A percentile compares a stretch with the other conserved stretches of the same genome.
Evolutionary conservation across 139 green algal genomes (phyloP).

Genomic region (Ettlia oleoabundans): DNA sequence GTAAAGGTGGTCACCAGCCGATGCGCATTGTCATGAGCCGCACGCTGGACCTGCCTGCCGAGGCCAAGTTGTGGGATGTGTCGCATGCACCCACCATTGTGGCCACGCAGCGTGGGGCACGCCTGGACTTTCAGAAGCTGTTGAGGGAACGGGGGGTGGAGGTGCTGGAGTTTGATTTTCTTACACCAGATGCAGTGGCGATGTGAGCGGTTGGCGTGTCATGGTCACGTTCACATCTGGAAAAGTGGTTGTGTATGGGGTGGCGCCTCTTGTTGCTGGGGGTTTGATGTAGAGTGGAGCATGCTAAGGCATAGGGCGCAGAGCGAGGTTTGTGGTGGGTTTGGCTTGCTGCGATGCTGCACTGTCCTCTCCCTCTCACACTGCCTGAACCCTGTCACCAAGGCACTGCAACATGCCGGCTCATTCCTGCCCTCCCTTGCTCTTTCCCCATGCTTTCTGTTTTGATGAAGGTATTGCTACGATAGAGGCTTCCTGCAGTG

Average conservation of each 20-base stretch:
- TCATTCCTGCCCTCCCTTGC: conserved; percentile 2
- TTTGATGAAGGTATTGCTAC: conserved; percentile 76
- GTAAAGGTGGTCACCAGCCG: conserved; percentile 86
- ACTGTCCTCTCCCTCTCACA: too few species aligned
- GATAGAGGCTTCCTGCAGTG: conserved; percentile 90
- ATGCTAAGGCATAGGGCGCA: too few species aligned
- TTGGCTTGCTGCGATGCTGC: too few species aligned
- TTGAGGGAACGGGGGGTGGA: conserved; percentile 81
- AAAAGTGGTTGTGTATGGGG: neutral
- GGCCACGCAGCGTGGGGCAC: conserved; percentile 91
- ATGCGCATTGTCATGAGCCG: conserved; percentile 92
- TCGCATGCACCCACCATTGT: conserved; percentile 93
- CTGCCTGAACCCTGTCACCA: too few species aligned
- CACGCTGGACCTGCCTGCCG: conserved; percentile 89
- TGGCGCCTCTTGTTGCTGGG: too few species aligned
- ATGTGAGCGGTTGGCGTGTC: conserved; percentile 19
- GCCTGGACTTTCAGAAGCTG: conserved; percentile 69
- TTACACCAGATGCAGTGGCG: conserved; percentile 84
- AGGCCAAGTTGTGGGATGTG: conserved; percentile 93
- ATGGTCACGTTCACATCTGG: neutral
- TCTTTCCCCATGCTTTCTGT: conserved; percentile 22
- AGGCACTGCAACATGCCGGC: too few species aligned
- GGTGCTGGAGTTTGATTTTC: conserved; percentile 98
- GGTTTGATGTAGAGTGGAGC: too few species aligned
- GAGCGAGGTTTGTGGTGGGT: too few species aligned